Evolutionary conservation across 2,329 filamentous ascomycete genomes (phyloP).

Genomic region (Claviceps pazoutovae): DNA sequence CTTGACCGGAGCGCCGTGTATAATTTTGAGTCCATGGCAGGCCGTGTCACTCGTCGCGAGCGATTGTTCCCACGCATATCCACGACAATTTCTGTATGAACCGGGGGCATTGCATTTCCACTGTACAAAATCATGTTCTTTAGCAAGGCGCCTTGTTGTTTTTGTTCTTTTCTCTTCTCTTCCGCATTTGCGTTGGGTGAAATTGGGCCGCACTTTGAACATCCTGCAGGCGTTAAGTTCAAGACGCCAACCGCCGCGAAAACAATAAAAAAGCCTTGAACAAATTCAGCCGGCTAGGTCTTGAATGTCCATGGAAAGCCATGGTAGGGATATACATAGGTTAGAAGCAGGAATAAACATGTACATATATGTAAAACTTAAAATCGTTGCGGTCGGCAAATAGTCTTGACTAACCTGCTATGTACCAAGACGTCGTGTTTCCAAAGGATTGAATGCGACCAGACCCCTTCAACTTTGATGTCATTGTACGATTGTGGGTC

Average conservation of each 20-base stretch:
- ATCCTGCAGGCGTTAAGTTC: too few relatives aligned
- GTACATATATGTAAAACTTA: too few relatives aligned
- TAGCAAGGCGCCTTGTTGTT: conserved; percentile 23
- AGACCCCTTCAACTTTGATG: neutral
- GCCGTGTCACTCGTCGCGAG: conserved; percentile 1
- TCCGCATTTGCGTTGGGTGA: neutral
- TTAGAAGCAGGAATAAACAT: too few relatives aligned
- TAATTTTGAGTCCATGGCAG: conserved; percentile 1
- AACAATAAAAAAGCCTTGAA: too few relatives aligned
- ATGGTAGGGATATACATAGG: too few relatives aligned
- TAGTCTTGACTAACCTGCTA: too few relatives aligned
- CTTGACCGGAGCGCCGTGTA: conserved; percentile 4
- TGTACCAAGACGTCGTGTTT: too few relatives aligned
- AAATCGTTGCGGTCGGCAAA: too few relatives aligned
- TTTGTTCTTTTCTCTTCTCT: conserved; percentile 9
- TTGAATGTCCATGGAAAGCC: too few relatives aligned
- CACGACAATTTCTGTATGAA: conserved; percentile 5
- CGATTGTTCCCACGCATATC: neutral
- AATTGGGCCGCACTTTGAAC: neutral
- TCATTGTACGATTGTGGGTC: neutral
- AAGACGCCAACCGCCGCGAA: too few relatives aligned
- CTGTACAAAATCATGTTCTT: conserved; percentile 20
- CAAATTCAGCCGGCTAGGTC: too few relatives aligned
- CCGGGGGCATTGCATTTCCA: conserved; percentile 12
- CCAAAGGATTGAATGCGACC: neutral